phyloP scores from a whole-genome alignment of 208 protist genomes.

The Leishmania major region DNA sequence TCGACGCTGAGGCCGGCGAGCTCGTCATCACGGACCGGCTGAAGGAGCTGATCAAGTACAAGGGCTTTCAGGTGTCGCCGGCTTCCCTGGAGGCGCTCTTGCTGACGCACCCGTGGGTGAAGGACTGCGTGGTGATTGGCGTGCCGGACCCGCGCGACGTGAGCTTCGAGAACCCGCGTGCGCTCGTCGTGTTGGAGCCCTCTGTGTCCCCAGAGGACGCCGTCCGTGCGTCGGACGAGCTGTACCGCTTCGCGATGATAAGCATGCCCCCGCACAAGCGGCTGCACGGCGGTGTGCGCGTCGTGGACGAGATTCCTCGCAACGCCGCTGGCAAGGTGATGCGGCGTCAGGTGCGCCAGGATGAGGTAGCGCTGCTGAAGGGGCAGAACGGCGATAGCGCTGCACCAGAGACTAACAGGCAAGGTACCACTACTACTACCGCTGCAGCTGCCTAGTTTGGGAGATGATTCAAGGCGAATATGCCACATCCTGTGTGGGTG shows the following conservation, averaged over 20 bases:
- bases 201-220: constrained; percentile 30
- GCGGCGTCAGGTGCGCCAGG: constrained; percentile 48
- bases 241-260: constrained; percentile 47
- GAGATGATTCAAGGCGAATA: no score
- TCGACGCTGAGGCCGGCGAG: constrained; percentile 45
- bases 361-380: constrained; percentile 47
- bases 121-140: constrained; percentile 75
- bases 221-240: constrained; percentile 37
- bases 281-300: constrained; percentile 67
- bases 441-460: neutral
- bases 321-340: constrained; percentile 81
- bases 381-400: neutral
- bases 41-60: constrained; percentile 93
- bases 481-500: neutral
- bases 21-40: constrained; percentile 71
- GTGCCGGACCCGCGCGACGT: constrained; percentile 47
- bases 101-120: constrained; percentile 54
- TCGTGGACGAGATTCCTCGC: constrained; percentile 76
- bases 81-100: constrained; percentile 74
- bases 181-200: constrained; percentile 65
- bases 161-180: constrained; percentile 73
- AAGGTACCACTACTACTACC: neutral
- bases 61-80: constrained; percentile 90
- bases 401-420: neutral
- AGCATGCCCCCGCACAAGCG: constrained; percentile 74